A percentile compares a stretch with the other conserved stretches of the same genome.
These are phyloP conservation scores for Dichomitus squalens DNA, from an alignment of 1,284 basidiomycete species.

Conservation along the genomic window DNA sequence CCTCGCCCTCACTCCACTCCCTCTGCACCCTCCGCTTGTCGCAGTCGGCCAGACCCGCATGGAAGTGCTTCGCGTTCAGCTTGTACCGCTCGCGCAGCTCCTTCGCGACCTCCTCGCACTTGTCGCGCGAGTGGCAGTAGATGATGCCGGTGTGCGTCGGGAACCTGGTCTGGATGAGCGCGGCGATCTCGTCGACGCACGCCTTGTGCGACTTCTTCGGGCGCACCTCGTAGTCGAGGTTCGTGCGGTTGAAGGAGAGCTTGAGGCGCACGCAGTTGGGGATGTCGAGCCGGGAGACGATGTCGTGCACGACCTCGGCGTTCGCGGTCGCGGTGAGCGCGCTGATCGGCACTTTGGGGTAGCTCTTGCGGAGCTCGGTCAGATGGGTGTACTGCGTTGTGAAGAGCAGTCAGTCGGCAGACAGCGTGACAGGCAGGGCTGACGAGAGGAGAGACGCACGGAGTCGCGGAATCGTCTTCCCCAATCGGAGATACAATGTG, in stretches of 20 bases:
- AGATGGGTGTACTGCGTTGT: constrained; percentile 67
- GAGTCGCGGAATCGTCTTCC: constrained; percentile 82
- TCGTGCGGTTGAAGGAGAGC: constrained; percentile 93
- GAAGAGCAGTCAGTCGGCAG: constrained; percentile 17
- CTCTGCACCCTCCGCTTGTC: constrained; percentile 71
- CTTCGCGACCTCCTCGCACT: constrained; percentile 82
- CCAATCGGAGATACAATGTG: constrained; percentile 90
- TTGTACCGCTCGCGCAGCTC: constrained; percentile 57
- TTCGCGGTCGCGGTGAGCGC: constrained; percentile 96
- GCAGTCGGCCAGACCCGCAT: constrained; percentile 73
- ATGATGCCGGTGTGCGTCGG: constrained; percentile 79
- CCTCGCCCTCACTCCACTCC: constrained; percentile 76
- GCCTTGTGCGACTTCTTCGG: constrained; percentile 49
- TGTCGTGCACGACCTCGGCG: constrained; percentile 75
- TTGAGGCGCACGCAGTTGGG: constrained; percentile 60
- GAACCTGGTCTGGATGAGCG: constrained; percentile 69
- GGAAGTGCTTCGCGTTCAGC: constrained; percentile 81
- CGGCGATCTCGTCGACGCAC: constrained; percentile 66
- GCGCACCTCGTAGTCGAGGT: constrained; percentile 84
- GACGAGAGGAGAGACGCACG: constrained; percentile 46
- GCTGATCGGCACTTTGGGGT: constrained; percentile 87
- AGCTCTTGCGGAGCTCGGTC: constrained; percentile 69
- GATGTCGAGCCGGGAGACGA: constrained; percentile 75
- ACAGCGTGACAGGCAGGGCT: not conserved
- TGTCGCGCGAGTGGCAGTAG: constrained; percentile 76